Evolutionary conservation across 1,139 yeast species (phyloP).

Genomic region (Geotrichum siamense): DNA sequence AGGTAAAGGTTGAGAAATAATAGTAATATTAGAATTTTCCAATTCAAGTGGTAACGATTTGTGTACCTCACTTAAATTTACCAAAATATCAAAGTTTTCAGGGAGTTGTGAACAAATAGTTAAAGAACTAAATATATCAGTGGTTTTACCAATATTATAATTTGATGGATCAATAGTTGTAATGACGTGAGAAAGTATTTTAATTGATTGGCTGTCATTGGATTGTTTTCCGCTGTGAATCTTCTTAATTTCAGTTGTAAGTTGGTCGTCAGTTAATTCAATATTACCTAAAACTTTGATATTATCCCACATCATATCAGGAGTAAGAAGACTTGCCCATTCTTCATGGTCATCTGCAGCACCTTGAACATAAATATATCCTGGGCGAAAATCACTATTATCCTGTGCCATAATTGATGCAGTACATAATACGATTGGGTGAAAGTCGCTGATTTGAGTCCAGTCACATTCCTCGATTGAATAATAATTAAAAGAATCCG

Average conservation of each 20-base stretch:
- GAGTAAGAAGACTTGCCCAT: slow-evolving; percentile 59
- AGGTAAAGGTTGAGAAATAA: slow-evolving; percentile 28
- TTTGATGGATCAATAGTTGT: slow-evolving; percentile 19
- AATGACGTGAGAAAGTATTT: not conserved
- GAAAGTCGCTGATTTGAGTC: slow-evolving; percentile 27
- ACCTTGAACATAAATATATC: slow-evolving; percentile 70
- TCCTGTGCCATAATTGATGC: slow-evolving; percentile 57
- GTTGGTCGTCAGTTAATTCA: slow-evolving; percentile 37
- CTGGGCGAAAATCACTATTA: slow-evolving; percentile 42
- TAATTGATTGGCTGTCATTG: too few relatives aligned
- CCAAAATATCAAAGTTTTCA: slow-evolving; percentile 17
- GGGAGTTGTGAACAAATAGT: not conserved
- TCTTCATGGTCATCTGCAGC: slow-evolving; percentile 91
- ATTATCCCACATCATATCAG: slow-evolving; percentile 53
- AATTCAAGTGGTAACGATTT: not conserved
- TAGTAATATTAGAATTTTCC: not conserved
- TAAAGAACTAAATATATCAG: slow-evolving; percentile 1
- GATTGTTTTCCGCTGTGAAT: slow-evolving; percentile 17
- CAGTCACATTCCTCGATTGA: slow-evolving; percentile 10
- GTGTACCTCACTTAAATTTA: slow-evolving; percentile 12
- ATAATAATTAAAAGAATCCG: slow-evolving; percentile 39
- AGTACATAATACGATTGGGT: slow-evolving; percentile 51
- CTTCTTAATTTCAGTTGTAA: slow-evolving; percentile 32
- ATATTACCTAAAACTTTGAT: slow-evolving; percentile 34
- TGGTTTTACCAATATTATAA: slow-evolving; percentile 20